A percentile compares a stretch with the other conserved stretches of the same genome.
These are phyloP conservation scores for Populus nigra DNA, from an alignment of 345 rosid genomes.

Conservation along the genomic window DNA sequence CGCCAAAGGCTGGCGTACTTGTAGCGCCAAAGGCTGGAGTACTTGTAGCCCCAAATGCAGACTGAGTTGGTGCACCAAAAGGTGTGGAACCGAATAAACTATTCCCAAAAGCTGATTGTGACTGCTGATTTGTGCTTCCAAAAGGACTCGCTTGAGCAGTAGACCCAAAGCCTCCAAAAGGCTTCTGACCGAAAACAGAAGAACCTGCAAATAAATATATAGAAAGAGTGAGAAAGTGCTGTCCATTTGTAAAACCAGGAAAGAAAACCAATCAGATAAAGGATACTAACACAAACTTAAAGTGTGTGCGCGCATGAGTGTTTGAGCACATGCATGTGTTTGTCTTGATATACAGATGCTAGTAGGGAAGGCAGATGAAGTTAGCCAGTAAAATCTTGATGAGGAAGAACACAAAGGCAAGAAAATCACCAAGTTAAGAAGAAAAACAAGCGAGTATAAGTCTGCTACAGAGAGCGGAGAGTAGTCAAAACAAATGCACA, in stretches of 20 bases:
- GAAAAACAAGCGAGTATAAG: not conserved
- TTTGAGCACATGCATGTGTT: not conserved
- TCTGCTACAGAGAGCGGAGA: not conserved
- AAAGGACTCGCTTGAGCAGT: conserved; percentile 59
- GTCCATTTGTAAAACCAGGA: not conserved
- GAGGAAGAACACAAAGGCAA: not conserved
- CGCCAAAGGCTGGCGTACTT: conserved; percentile 51
- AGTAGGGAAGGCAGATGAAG: not conserved
- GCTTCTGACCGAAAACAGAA: conserved; percentile 71
- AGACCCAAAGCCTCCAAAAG: conserved; percentile 78
- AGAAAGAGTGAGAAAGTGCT: not conserved
- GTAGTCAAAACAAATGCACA: not conserved
- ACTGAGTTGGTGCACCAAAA: conserved; percentile 57
- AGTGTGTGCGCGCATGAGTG: not conserved
- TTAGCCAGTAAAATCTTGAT: not conserved
- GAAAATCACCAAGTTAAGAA: not conserved
- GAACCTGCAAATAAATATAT: conserved; percentile 38
- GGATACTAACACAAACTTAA: not conserved
- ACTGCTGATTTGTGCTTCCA: conserved; percentile 58
- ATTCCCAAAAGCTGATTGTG: conserved; percentile 73
- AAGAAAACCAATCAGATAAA: not conserved
- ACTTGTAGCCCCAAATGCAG: conserved; percentile 35
- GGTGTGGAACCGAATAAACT: conserved; percentile 64
- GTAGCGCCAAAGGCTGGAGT: conserved; percentile 22
- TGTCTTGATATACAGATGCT: not conserved